Conservation (phyloP, 2,329 filamentous ascomycete species). For the Scytalidium sp. region DNA sequence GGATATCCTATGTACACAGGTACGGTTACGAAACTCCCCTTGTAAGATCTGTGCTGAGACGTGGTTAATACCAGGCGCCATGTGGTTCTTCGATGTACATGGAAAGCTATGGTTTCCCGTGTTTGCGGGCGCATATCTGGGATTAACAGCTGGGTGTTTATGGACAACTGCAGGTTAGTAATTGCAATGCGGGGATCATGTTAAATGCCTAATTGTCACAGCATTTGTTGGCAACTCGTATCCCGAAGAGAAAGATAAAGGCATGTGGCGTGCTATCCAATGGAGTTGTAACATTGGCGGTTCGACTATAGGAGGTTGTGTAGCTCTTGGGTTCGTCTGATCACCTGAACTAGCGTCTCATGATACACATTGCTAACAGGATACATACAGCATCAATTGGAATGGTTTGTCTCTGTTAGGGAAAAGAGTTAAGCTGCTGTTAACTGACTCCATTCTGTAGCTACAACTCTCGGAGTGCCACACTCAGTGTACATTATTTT, state of each 20-base stretch:
- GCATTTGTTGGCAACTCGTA: slow-evolving; percentile 2
- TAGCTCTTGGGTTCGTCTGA: slow-evolving; percentile 1
- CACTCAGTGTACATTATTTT: slow-evolving; percentile 6
- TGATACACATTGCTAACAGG: background rate
- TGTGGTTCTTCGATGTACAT: background rate
- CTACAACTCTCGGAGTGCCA: slow-evolving; percentile 1
- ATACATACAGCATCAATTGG: background rate
- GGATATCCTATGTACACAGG: background rate
- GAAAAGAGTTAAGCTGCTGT: background rate
- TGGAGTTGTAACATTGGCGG: background rate
- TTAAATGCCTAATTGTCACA: background rate
- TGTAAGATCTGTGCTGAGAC: background rate
- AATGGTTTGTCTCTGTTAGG: background rate
- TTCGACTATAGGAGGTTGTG: background rate
- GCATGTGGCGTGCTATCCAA: slow-evolving; percentile 1
- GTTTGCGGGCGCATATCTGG: background rate
- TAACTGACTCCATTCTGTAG: background rate
- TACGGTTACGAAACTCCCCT: background rate
- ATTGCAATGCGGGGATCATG: background rate
- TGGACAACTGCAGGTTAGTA: slow-evolving; percentile 3
- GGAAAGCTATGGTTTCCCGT: background rate
- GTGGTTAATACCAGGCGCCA: background rate
- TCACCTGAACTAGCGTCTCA: background rate
- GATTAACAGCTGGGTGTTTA: slow-evolving; percentile 2
- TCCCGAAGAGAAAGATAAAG: slow-evolving; percentile 5